These are phyloP conservation scores for Talaromyces sp. DNA, from an alignment of 2,329 filamentous ascomycete genomes.

Conservation along the genomic window DNA sequence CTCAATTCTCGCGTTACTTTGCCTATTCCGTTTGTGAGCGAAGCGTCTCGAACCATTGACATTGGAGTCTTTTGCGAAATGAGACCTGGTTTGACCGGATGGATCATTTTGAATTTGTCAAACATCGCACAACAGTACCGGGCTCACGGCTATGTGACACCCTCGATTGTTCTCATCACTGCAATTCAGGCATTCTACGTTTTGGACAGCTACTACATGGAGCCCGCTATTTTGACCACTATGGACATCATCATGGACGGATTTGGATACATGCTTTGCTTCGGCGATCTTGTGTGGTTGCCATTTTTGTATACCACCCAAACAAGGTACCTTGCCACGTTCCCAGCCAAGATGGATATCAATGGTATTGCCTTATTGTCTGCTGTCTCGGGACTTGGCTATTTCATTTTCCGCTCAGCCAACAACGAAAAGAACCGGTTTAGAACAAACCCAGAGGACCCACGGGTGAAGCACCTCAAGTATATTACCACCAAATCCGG, in stretches of 20 bases:
- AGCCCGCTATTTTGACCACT: constrained; percentile 81
- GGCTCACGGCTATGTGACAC: constrained; percentile 73
- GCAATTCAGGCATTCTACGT: constrained; percentile 75
- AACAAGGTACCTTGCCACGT: constrained; percentile 73
- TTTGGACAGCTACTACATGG: constrained; percentile 79
- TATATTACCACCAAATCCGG: constrained; percentile 81
- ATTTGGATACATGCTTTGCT: constrained; percentile 91
- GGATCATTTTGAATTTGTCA: constrained; percentile 77
- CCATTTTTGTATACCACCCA: constrained; percentile 85
- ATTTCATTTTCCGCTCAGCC: constrained; percentile 85
- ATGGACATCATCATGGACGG: constrained; percentile 93
- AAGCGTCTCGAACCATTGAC: constrained; percentile 60
- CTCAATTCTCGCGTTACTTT: constrained; percentile 74
- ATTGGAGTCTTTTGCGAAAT: constrained; percentile 88
- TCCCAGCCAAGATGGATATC: constrained; percentile 73
- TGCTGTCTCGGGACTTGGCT: constrained; percentile 65
- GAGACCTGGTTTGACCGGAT: constrained; percentile 84
- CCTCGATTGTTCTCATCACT: constrained; percentile 77
- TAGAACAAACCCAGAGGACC: constrained; percentile 78
- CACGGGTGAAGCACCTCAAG: constrained; percentile 69
- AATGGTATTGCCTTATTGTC: constrained; percentile 60
- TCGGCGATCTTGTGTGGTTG: constrained; percentile 89
- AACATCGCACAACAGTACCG: constrained; percentile 86
- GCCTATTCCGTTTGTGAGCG: constrained; percentile 66
- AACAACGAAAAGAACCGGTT: constrained; percentile 96